Conservation (phyloP, 169 alveolate species). For the Eimeria maxima region DNA sequence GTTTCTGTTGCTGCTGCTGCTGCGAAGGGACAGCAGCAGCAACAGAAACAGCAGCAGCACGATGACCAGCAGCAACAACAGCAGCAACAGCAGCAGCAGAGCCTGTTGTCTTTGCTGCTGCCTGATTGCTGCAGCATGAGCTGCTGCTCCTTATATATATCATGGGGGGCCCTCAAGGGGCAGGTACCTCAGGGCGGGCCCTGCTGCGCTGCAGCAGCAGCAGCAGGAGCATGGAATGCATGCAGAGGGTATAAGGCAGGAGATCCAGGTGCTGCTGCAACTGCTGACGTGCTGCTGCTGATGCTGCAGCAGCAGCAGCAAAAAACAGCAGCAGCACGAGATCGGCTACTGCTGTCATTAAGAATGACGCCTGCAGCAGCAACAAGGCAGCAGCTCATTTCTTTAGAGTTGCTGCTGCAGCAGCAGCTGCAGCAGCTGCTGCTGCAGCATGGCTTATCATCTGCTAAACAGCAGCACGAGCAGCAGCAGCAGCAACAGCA, state of each 20-base stretch:
- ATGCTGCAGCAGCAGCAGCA: conserved; percentile 71
- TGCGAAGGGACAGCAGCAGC: too few relatives aligned
- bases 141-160: conserved; percentile 5
- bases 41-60: too few relatives aligned
- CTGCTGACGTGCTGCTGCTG: background rate
- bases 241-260: background rate
- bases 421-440: conserved; percentile 46
- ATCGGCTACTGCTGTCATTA: conserved; percentile 11
- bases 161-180: conserved; percentile 50
- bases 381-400: background rate
- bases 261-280: conserved; percentile 17
- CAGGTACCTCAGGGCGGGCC: conserved; percentile 52
- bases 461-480: background rate
- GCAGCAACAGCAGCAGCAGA: too few relatives aligned
- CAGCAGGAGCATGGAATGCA: conserved; percentile 62
- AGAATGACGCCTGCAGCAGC: conserved; percentile 24
- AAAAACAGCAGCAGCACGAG: background rate
- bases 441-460: background rate
- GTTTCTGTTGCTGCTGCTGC: too few relatives aligned
- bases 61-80: too few relatives aligned
- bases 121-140: background rate
- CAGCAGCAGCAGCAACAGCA: background rate
- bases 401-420: conserved; percentile 12
- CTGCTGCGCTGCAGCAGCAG: conserved; percentile 71
- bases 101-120: background rate